phyloP scores from a whole-genome alignment of 352 stramenopile genomes.

The Phytophthora lateralis region DNA sequence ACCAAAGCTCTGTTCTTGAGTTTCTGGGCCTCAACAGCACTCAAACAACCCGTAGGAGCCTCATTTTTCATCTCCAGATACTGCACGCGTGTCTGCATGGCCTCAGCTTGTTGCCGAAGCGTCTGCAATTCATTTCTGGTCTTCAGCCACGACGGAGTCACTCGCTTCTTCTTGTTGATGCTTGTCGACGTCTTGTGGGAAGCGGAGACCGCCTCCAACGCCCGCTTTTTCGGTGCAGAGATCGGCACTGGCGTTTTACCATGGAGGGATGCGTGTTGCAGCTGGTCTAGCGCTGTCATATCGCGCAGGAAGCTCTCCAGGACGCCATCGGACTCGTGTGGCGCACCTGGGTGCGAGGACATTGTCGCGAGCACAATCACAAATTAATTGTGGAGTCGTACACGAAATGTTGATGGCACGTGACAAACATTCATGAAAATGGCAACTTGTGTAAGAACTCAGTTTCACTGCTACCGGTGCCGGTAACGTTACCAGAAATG shows the following conservation, averaged over 20 bases:
- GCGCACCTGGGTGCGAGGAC: background rate
- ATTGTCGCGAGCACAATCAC: background rate
- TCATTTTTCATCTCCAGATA: slow-evolving; percentile 11
- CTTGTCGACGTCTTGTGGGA: background rate
- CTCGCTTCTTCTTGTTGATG: slow-evolving; percentile 1
- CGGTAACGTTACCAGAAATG: no score
- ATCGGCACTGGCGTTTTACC: background rate
- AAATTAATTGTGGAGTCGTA: background rate
- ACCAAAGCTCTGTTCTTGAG: slow-evolving; percentile 8
- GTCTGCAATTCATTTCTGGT: slow-evolving; percentile 21
- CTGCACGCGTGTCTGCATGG: slow-evolving; percentile 10
- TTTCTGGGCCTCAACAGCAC: background rate
- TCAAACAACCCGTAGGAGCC: background rate
- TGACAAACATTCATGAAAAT: background rate
- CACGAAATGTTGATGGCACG: background rate
- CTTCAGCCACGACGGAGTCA: slow-evolving; percentile 15
- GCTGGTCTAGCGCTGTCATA: slow-evolving; percentile 22
- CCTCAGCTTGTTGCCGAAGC: slow-evolving; percentile 13
- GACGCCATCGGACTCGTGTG: slow-evolving; percentile 3
- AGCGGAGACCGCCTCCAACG: background rate
- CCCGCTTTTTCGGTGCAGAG: background rate
- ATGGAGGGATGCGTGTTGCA: background rate
- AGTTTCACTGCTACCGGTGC: no score
- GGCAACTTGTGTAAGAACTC: no score
- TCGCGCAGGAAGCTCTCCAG: slow-evolving; percentile 29